phyloP scores from a whole-genome alignment of 768 basidiomycete genomes.

The Rhizopogon vulgaris region DNA sequence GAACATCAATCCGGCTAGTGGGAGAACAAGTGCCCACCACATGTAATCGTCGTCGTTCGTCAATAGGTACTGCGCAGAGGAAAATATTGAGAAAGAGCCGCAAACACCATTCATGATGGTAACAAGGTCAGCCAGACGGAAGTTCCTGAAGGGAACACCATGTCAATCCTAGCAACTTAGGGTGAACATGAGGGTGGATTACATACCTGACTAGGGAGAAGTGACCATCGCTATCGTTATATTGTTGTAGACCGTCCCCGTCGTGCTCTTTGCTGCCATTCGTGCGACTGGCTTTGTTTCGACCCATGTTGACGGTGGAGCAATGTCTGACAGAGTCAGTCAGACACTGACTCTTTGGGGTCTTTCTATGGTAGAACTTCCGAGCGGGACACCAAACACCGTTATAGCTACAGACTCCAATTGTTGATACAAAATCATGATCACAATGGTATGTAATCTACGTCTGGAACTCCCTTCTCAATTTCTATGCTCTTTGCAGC shows the following conservation, averaged over 20 bases:
- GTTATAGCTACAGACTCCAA: conserved; percentile 14
- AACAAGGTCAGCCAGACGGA: conserved; percentile 94
- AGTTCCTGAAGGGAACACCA: conserved; percentile 57
- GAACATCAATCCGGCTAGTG: conserved; percentile 92
- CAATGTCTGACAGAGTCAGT: background rate
- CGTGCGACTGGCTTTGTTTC: conserved; percentile 22
- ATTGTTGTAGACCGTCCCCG: conserved; percentile 60
- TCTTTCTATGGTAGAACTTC: background rate
- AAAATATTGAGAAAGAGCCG: conserved; percentile 92
- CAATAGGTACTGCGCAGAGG: conserved; percentile 82
- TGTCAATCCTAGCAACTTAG: conserved; percentile 13
- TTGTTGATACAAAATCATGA: background rate
- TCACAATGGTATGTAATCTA: too few species aligned
- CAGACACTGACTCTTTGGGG: conserved; percentile 1
- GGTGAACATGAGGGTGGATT: background rate
- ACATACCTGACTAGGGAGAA: conserved; percentile 92
- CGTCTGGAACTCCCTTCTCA: conserved; percentile 26
- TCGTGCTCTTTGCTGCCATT: conserved; percentile 14
- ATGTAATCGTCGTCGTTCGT: conserved; percentile 75
- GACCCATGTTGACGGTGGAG: conserved; percentile 14
- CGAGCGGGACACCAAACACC: conserved; percentile 7
- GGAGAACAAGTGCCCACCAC: conserved; percentile 82
- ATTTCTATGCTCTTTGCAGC: conserved; percentile 69
- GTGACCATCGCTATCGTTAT: conserved; percentile 87
- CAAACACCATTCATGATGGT: conserved; percentile 99